Conservation (phyloP, 495 filamentous ascomycete species). For the Xylona heveae region DNA sequence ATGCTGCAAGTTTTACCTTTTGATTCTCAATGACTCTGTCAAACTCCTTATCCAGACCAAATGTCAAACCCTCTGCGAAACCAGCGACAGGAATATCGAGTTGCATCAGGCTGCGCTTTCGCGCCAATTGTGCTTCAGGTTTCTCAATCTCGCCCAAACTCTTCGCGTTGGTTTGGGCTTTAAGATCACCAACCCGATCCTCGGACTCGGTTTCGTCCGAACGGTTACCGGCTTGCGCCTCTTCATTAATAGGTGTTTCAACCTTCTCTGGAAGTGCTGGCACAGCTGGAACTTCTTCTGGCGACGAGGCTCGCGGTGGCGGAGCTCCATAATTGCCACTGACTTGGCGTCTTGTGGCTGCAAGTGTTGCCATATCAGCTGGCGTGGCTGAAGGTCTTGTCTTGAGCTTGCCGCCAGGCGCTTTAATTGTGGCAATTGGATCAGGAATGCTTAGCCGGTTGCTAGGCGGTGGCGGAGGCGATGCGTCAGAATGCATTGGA, state of each 20-base stretch:
- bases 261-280: conserved; percentile 17
- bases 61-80: conserved; percentile 37
- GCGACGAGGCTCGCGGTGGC: background rate
- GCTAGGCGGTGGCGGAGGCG: conserved; percentile 14
- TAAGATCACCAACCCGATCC: conserved; percentile 21
- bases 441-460: conserved; percentile 53
- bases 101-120: conserved; percentile 23
- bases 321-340: conserved; percentile 30
- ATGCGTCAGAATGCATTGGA: conserved; percentile 24
- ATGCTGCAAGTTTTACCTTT: conserved; percentile 62
- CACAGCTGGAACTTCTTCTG: conserved; percentile 34
- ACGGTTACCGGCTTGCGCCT: background rate
- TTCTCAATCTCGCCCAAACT: conserved; percentile 15
- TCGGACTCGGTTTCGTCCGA: conserved; percentile 5
- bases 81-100: conserved; percentile 46
- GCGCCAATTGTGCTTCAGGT: conserved; percentile 13
- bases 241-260: background rate
- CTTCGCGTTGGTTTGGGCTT: conserved; percentile 6
- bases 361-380: conserved; percentile 70
- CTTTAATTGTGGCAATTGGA: conserved; percentile 71
- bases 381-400: conserved; percentile 74
- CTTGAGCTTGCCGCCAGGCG: conserved; percentile 72
- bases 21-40: conserved; percentile 88
- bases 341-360: conserved; percentile 63
- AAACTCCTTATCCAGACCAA: conserved; percentile 80